A percentile compares a stretch with the other conserved stretches of the same genome.
Evolutionary conservation across 352 stramenopile species (phyloP).

Genomic region (Globisporangium orthogonon): DNA sequence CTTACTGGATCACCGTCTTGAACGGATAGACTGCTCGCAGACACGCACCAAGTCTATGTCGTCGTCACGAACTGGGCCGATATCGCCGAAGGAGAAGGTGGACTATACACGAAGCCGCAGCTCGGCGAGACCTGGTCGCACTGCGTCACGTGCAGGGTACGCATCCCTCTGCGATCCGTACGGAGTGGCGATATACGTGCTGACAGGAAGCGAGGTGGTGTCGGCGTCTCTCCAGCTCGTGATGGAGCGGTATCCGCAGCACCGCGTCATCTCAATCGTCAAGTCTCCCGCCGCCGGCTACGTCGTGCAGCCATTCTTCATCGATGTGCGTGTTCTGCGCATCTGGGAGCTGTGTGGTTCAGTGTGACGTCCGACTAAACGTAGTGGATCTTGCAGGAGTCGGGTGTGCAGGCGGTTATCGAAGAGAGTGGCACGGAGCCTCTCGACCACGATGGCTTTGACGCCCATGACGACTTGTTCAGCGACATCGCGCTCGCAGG

Average conservation of each 20-base stretch:
- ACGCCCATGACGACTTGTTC: constrained; percentile 51
- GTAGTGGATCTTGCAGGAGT: constrained; percentile 17
- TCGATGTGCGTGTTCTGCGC: constrained; percentile 31
- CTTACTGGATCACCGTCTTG: not conserved
- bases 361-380: not conserved
- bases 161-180: not conserved
- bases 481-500: constrained; percentile 32
- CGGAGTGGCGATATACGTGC: not conserved
- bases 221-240: constrained; percentile 28
- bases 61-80: constrained; percentile 61
- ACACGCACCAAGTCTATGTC: constrained; percentile 58
- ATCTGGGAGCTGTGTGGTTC: not conserved
- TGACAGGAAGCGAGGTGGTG: not conserved
- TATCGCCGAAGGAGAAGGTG: constrained; percentile 28
- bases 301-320: constrained; percentile 53
- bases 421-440: constrained; percentile 11
- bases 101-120: constrained; percentile 52
- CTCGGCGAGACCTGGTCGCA: constrained; percentile 68
- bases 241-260: constrained; percentile 44
- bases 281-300: constrained; percentile 56
- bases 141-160: constrained; percentile 56
- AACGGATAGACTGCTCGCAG: constrained; percentile 39
- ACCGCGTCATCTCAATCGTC: constrained; percentile 48
- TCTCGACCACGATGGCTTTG: constrained; percentile 20
- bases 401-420: constrained; percentile 29